Conservation (phyloP, 2,329 filamentous ascomycete genomes). For the Diplodia corticola region DNA sequence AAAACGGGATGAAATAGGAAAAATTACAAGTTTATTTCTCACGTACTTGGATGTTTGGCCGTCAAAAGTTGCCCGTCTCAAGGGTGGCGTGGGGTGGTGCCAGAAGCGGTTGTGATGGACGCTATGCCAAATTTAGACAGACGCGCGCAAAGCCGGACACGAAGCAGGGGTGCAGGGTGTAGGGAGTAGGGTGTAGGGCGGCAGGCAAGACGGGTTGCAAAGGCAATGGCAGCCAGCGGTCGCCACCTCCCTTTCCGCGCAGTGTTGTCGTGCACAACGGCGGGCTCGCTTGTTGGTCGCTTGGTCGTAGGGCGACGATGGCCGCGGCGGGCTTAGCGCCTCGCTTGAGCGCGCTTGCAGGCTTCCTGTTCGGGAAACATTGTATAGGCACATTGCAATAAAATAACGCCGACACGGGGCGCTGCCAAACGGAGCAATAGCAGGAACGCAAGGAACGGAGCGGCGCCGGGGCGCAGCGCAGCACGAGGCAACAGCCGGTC, state of each 20-base stretch:
- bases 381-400: neutral
- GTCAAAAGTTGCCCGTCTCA: neutral
- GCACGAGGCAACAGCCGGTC: neutral
- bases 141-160: neutral
- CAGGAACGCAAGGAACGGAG: neutral
- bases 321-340: neutral
- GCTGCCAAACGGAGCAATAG: neutral
- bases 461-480: neutral
- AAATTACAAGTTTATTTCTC: neutral
- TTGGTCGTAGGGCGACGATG: neutral
- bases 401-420: neutral
- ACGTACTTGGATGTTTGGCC: neutral
- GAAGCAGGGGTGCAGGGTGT: neutral
- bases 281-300: neutral
- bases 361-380: conserved; percentile 10
- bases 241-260: conserved; percentile 14
- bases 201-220: neutral
- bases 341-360: neutral
- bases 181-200: too few species aligned
- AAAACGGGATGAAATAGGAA: neutral
- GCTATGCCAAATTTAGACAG: conserved; percentile 9
- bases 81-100: neutral
- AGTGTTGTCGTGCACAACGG: neutral
- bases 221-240: neutral
- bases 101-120: conserved; percentile 10